Percentiles rank a stretch among this genome's conserved stretches.
Conservation (phyloP, 305 asterid genomes). For the Plantago lanceolata region DNA sequence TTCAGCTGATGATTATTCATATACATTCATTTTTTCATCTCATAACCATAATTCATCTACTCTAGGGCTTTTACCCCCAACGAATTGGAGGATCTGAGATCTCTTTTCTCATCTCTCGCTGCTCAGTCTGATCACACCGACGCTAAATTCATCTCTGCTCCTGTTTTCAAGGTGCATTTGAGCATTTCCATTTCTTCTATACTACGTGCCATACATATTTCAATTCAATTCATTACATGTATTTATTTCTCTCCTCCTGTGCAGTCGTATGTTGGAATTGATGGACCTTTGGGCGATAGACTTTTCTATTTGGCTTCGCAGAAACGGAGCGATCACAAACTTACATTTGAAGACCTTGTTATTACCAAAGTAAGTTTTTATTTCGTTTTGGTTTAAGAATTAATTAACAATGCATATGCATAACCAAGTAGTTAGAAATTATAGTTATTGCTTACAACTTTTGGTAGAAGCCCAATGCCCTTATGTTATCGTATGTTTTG, state of each 20-base stretch:
- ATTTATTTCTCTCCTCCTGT: slow-evolving; percentile 29
- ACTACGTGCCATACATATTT: no score
- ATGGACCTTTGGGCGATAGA: slow-evolving; percentile 76
- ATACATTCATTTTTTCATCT: no score
- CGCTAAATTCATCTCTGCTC: slow-evolving; percentile 46
- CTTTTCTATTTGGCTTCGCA: slow-evolving; percentile 66
- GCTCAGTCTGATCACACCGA: slow-evolving; percentile 51
- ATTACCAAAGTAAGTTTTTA: slow-evolving; percentile 62
- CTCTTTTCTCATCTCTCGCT: slow-evolving; percentile 65
- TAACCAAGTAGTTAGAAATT: no score
- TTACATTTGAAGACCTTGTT: slow-evolving; percentile 82
- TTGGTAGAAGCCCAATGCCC: no score
- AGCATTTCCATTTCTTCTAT: background rate
- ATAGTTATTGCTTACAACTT: no score
- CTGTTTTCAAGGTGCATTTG: slow-evolving; percentile 63
- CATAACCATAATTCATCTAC: slow-evolving; percentile 14
- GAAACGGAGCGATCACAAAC: slow-evolving; percentile 65
- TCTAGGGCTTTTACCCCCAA: slow-evolving; percentile 59
- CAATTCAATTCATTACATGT: no score
- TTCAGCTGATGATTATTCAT: no score
- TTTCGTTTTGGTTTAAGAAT: background rate
- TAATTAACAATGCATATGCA: no score
- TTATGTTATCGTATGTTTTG: no score
- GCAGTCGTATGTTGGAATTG: slow-evolving; percentile 61
- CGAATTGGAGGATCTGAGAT: slow-evolving; percentile 61